phyloP scores from a whole-genome alignment of 2,329 filamentous ascomycete genomes.

The Aspergillus sp. region DNA sequence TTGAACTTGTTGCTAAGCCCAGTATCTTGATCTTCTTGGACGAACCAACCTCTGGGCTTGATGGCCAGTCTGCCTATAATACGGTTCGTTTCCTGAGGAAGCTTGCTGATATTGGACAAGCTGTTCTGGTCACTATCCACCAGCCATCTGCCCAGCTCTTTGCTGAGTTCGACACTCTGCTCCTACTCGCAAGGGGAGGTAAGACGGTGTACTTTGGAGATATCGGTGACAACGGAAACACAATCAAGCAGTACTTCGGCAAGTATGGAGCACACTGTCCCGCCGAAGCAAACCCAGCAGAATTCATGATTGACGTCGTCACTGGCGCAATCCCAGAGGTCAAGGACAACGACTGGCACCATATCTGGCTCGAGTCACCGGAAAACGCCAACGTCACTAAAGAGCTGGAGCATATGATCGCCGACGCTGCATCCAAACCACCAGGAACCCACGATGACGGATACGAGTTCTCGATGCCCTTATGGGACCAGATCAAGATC shows the following conservation, averaged over 20 bases:
- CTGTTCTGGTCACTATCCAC: slow-evolving; percentile 70
- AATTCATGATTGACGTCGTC: slow-evolving; percentile 54
- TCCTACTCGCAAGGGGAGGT: slow-evolving; percentile 65
- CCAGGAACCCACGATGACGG: slow-evolving; percentile 43
- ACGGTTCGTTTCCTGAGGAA: slow-evolving; percentile 68
- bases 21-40: slow-evolving; percentile 69
- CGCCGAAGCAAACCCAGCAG: slow-evolving; percentile 59
- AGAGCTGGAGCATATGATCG: slow-evolving; percentile 65
- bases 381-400: slow-evolving; percentile 57
- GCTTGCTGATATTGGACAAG: slow-evolving; percentile 62
- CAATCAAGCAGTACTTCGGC: slow-evolving; percentile 66
- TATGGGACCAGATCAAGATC: slow-evolving; percentile 61
- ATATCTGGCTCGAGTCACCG: slow-evolving; percentile 67
- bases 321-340: slow-evolving; percentile 49
- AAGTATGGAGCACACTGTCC: slow-evolving; percentile 64
- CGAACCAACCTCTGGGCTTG: slow-evolving; percentile 68
- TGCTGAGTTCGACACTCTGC: slow-evolving; percentile 68
- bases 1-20: slow-evolving; percentile 69
- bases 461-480: slow-evolving; percentile 66
- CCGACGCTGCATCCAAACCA: slow-evolving; percentile 43
- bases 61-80: slow-evolving; percentile 65
- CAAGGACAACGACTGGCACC: slow-evolving; percentile 63
- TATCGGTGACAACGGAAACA: slow-evolving; percentile 64
- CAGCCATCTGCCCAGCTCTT: slow-evolving; percentile 67
- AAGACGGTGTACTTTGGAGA: slow-evolving; percentile 70